phyloP scores from a whole-genome alignment of 148 eudicot species.

The Heliamphora exappendiculata region DNA sequence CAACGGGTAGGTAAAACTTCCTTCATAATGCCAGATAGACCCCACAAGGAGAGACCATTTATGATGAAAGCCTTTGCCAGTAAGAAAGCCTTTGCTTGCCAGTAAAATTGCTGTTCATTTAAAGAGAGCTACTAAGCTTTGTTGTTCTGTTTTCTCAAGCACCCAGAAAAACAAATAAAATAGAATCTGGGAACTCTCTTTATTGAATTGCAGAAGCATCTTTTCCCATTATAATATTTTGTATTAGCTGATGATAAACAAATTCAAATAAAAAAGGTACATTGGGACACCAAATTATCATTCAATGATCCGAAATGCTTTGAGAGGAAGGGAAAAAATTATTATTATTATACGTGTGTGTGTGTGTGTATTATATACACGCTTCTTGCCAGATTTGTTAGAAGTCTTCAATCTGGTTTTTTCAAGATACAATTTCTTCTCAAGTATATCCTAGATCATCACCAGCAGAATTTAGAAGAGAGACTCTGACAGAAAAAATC shows the following conservation, averaged over 20 bases:
- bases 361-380: too few relatives aligned
- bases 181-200: not conserved
- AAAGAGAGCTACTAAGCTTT: not conserved
- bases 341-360: too few relatives aligned
- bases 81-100: not conserved
- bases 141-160: not conserved
- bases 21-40: not conserved
- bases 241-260: not conserved
- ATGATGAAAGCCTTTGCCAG: not conserved
- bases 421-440: not conserved
- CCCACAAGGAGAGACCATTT: not conserved
- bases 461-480: not conserved
- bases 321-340: too few relatives aligned
- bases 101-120: not conserved
- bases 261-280: not conserved
- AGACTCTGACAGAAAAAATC: not conserved
- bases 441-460: not conserved
- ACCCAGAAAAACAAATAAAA: not conserved
- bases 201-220: not conserved
- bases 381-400: not conserved
- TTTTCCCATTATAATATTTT: not conserved
- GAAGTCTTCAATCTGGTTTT: not conserved
- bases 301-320: not conserved
- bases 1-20: not conserved
- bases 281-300: not conserved